These are phyloP conservation scores for Penicillium tannophilum DNA, from an alignment of 495 filamentous ascomycete genomes.

Conservation along the genomic window DNA sequence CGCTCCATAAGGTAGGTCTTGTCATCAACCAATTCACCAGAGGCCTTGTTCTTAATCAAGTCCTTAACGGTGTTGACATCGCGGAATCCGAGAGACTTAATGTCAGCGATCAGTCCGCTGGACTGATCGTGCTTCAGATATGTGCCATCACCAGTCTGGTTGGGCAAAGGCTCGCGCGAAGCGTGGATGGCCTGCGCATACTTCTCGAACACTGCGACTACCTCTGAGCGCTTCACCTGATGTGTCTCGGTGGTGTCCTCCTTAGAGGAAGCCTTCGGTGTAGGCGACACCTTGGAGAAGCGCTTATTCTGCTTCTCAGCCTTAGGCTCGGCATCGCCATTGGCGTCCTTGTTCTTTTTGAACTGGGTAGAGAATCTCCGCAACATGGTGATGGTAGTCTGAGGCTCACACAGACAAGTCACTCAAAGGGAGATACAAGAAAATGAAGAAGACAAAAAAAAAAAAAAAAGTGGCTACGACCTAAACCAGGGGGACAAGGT, in stretches of 20 bases:
- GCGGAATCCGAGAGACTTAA: conserved; percentile 62
- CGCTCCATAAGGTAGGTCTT: conserved; percentile 81
- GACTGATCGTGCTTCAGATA: conserved; percentile 52
- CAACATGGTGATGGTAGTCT: conserved; percentile 42
- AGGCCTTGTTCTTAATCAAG: conserved; percentile 52
- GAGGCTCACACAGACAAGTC: conserved; percentile 17
- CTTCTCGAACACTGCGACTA: conserved; percentile 56
- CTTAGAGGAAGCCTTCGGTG: conserved; percentile 32
- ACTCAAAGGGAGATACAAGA: conserved; percentile 9
- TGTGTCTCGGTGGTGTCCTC: conserved; percentile 35
- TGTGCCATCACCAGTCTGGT: conserved; percentile 64
- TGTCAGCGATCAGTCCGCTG: conserved; percentile 62
- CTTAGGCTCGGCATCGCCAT: conserved; percentile 45
- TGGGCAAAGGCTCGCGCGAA: conserved; percentile 64
- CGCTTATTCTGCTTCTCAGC: conserved; percentile 40
- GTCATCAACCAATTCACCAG: conserved; percentile 65
- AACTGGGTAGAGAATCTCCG: conserved; percentile 56
- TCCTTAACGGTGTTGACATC: conserved; percentile 59
- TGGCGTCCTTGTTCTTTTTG: conserved; percentile 50
- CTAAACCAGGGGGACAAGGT: conserved; percentile 18
- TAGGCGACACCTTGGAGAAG: conserved; percentile 39
- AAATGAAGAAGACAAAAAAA: conserved; percentile 9
- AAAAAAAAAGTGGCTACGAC: conserved; percentile 18
- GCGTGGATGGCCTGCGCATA: conserved; percentile 68
- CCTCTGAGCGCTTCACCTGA: conserved; percentile 41